These are phyloP conservation scores for Epichloe uncinata DNA, from an alignment of 2,329 filamentous ascomycete genomes.

Conservation along the genomic window DNA sequence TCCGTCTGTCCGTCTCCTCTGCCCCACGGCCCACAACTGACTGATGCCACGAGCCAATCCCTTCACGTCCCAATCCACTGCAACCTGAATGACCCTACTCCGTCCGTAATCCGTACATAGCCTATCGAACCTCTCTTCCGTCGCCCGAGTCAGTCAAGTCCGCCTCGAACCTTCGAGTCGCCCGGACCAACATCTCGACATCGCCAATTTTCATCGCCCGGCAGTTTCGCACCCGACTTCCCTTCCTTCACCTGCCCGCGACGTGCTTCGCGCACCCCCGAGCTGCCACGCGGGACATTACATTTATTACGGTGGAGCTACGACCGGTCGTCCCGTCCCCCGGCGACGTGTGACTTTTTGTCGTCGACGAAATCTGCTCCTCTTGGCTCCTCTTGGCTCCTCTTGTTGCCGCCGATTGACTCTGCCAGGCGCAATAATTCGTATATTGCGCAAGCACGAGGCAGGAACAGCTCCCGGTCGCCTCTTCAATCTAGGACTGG, in stretches of 20 bases:
- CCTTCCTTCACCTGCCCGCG: neutral
- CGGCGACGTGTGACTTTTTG: neutral
- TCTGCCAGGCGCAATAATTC: neutral
- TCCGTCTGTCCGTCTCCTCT: conserved; percentile 1
- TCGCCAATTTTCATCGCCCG: neutral
- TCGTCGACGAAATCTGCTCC: neutral
- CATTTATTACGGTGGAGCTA: conserved; percentile 1
- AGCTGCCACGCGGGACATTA: conserved; percentile 1
- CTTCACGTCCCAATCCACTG: neutral
- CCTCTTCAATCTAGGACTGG: neutral
- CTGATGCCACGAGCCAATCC: conserved; percentile 2
- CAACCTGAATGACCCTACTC: too few species aligned
- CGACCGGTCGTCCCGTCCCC: neutral
- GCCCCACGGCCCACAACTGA: conserved; percentile 3
- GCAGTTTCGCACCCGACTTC: neutral
- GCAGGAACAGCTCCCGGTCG: neutral
- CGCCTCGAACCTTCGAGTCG: neutral
- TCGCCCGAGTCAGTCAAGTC: neutral
- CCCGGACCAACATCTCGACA: neutral
- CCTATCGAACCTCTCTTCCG: neutral
- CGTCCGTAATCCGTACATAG: too few species aligned
- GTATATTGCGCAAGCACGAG: neutral
- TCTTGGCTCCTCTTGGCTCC: too few species aligned
- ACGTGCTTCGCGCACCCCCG: neutral
- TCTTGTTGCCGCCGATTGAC: neutral